Evolutionary conservation across 1,139 yeast species (phyloP).

Genomic region (Debaryomyces fabryi): DNA sequence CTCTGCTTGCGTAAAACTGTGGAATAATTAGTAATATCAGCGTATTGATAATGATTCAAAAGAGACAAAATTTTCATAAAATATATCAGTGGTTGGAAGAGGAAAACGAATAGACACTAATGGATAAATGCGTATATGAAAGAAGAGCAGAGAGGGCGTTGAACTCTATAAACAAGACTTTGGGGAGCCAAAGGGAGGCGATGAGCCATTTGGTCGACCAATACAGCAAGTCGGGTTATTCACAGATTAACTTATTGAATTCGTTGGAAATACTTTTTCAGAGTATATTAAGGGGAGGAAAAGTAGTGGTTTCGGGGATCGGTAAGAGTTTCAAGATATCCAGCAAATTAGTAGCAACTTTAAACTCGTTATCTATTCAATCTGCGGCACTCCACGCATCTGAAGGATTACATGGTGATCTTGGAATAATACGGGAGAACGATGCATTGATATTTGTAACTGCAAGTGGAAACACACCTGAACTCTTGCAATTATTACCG

Average conservation of each 20-base stretch:
- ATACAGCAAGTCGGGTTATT: conserved; percentile 37
- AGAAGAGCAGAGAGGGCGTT: conserved; percentile 1
- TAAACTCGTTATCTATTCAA: conserved; percentile 75
- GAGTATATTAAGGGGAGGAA: conserved; percentile 55
- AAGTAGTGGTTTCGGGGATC: conserved; percentile 75
- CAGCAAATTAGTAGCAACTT: conserved; percentile 75
- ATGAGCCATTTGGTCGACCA: conserved; percentile 32
- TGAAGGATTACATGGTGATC: conserved; percentile 90
- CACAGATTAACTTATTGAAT: conserved; percentile 51
- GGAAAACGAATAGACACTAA: neutral
- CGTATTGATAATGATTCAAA: neutral
- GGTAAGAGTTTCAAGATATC: conserved; percentile 86
- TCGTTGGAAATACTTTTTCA: conserved; percentile 56
- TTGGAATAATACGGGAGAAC: conserved; percentile 65
- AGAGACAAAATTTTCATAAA: neutral
- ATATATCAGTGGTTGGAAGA: neutral
- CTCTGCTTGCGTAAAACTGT: neutral
- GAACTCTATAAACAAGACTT: conserved; percentile 31
- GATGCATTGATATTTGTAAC: conserved; percentile 73
- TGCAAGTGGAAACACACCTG: conserved; percentile 86
- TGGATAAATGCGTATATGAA: conserved; percentile 3
- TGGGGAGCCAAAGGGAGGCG: conserved; percentile 40
- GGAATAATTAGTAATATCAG: conserved; percentile 1
- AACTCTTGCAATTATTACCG: conserved; percentile 59
- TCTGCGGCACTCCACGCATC: conserved; percentile 75